Conservation (phyloP, 176 grass and related monocot genomes). For the Saccharum officinarum region DNA sequence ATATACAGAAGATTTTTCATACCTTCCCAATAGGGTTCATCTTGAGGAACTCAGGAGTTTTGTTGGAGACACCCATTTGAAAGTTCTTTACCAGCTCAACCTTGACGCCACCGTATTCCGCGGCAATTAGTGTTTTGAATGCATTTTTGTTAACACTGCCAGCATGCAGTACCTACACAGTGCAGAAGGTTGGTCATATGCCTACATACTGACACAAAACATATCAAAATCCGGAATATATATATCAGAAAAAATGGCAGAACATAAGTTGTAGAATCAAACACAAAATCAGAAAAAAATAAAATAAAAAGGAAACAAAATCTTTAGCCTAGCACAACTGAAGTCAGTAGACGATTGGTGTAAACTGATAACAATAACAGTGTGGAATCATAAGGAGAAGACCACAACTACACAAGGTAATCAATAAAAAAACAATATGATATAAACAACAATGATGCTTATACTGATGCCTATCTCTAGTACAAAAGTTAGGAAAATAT, state of each 20-base stretch:
- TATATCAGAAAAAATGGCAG: not conserved
- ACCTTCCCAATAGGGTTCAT: slow-evolving; percentile 93
- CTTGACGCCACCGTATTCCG: slow-evolving; percentile 63
- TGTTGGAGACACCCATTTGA: slow-evolving; percentile 86
- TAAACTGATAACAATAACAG: not conserved
- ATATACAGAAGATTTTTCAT: not conserved
- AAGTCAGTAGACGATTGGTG: not conserved
- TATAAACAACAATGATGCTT: not conserved
- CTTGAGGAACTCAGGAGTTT: slow-evolving; percentile 71
- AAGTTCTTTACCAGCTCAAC: slow-evolving; percentile 73
- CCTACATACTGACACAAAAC: not conserved
- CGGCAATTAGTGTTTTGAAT: slow-evolving; percentile 72
- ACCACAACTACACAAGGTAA: not conserved
- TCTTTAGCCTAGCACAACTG: not conserved
- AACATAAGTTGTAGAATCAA: not conserved
- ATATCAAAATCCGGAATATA: not conserved
- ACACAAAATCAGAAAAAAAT: not conserved
- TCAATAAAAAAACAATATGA: not conserved
- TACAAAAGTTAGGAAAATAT: not conserved
- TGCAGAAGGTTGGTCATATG: not conserved
- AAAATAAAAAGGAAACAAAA: not conserved
- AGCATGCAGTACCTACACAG: slow-evolving; percentile 56
- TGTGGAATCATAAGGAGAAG: not conserved
- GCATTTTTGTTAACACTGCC: slow-evolving; percentile 64
- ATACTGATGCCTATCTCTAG: not conserved